These are phyloP conservation scores for Priceomyces melissophilus DNA, from an alignment of 805 yeast species.

Conservation along the genomic window DNA sequence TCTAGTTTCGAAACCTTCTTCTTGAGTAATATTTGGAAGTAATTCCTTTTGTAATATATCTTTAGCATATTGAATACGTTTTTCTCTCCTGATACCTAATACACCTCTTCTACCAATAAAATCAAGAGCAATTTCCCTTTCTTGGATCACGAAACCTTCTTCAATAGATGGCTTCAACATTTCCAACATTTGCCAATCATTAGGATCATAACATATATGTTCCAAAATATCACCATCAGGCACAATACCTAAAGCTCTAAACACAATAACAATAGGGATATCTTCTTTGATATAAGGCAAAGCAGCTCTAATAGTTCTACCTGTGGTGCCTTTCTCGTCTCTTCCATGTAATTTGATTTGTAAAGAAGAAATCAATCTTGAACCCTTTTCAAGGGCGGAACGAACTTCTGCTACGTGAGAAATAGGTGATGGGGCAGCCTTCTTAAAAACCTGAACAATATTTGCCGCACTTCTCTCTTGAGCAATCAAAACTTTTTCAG, in stretches of 20 bases:
- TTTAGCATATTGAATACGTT: constrained; percentile 96
- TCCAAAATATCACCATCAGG: constrained; percentile 99
- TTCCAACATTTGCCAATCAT: constrained; percentile 99
- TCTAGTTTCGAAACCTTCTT: constrained; percentile 94
- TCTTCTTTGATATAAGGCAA: constrained; percentile 95
- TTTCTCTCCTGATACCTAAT: constrained; percentile 91
- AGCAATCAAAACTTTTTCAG: constrained; percentile 96
- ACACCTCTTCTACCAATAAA: constrained; percentile 98
- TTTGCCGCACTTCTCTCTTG: constrained; percentile 99
- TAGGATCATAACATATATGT: constrained; percentile 95
- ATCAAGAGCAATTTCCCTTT: constrained; percentile 96
- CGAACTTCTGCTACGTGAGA: constrained; percentile 96
- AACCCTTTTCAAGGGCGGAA: constrained; percentile 95
- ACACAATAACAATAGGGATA: constrained; percentile 93
- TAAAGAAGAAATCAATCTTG: constrained; percentile 88
- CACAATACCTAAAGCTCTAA: constrained; percentile 96
- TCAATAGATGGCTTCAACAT: constrained; percentile 99
- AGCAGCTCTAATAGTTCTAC: constrained; percentile 90
- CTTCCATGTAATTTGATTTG: constrained; percentile 90
- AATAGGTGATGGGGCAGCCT: constrained; percentile 95
- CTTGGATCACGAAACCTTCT: constrained; percentile 97
- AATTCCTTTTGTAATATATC: constrained; percentile 95
- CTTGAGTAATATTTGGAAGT: constrained; percentile 95
- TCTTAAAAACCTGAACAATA: constrained; percentile 96
- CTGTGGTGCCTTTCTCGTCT: constrained; percentile 63